Base-by-base conservation (phyloP, 345 rosid genomes). In the Salix exigua region DNA sequence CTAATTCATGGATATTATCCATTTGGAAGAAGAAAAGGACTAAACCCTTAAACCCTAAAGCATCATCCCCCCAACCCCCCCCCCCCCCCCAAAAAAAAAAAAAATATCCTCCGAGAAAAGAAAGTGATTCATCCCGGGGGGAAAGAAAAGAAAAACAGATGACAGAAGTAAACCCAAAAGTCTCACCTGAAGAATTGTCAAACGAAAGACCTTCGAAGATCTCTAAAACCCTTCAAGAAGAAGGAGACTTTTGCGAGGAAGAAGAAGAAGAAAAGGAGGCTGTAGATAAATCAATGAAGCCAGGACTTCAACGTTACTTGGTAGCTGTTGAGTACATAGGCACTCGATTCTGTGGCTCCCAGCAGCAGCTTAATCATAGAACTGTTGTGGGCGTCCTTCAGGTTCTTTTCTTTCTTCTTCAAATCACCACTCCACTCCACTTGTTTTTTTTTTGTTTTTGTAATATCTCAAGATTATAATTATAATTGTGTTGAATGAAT, bases 261-360 rank as follows among this genome's bases (percentile, higher is more conserved):
- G 79, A 73, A 64, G 80, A 84, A 64, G 80, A 84, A 35, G 75
- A 82, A 40, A 63, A 68, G 61, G 70, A 73, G 77, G 86, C 80
- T 10, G 80, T 76, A 25, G 79, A 73, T 73, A 75, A 77, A 40
- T 42, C 83, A 30, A 86, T 86, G 94, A 82, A 8, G 42, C 88
- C 89, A 60, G 80, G 90, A 78, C 16, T 82, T 67, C 99, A 93
- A 73, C 92, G 99, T 51, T 95, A 95, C 80, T 83, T 95, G 84
- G 78, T 95, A 2, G 97, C 97, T 53, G 75, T 95, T 31, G 97
- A 95, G 85, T 95, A 95, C 70, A 83, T 93, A 7, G 97, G 99
- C 11, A 91, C 96, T 66, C 94, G 94, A 33, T 95, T 95, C 77
- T 87, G 86, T 6, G 97, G 99, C 2, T 91, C 97, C 26, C 99